phyloP scores from a whole-genome alignment of 179 eudicot genomes.

The Camellia oleifera region DNA sequence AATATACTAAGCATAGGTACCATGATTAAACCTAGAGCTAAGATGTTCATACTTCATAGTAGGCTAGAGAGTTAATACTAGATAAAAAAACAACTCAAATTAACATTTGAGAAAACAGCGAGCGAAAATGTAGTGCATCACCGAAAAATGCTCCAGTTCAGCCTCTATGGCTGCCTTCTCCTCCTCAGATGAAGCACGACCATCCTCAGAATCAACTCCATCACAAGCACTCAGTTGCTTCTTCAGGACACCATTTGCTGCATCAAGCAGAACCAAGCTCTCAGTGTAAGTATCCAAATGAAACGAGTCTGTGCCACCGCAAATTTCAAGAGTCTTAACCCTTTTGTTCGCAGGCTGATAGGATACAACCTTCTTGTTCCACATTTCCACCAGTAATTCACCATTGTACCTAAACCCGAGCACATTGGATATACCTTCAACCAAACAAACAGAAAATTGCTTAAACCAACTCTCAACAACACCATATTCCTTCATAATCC shows the following conservation, averaged over 20 bases:
- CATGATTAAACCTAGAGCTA: not conserved
- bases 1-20: not conserved
- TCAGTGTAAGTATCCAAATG: slow-evolving; percentile 14
- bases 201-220: not conserved
- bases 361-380: not conserved
- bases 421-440: not conserved
- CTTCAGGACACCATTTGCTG: not conserved
- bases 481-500: too few species aligned
- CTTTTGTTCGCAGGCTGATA: slow-evolving; percentile 5
- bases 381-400: slow-evolving; percentile 5
- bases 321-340: not conserved
- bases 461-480: slow-evolving; percentile 12
- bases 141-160: not conserved
- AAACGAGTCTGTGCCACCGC: slow-evolving; percentile 1
- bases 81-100: not conserved
- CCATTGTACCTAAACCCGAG: slow-evolving; percentile 14
- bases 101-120: not conserved
- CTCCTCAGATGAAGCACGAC: not conserved
- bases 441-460: not conserved
- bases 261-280: slow-evolving; percentile 15
- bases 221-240: not conserved
- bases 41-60: not conserved
- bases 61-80: not conserved
- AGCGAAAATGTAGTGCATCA: not conserved
- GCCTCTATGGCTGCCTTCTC: not conserved